Evolutionary conservation across 768 basidiomycete species (phyloP).

Genomic region (Xerocomellus chrysenteron): DNA sequence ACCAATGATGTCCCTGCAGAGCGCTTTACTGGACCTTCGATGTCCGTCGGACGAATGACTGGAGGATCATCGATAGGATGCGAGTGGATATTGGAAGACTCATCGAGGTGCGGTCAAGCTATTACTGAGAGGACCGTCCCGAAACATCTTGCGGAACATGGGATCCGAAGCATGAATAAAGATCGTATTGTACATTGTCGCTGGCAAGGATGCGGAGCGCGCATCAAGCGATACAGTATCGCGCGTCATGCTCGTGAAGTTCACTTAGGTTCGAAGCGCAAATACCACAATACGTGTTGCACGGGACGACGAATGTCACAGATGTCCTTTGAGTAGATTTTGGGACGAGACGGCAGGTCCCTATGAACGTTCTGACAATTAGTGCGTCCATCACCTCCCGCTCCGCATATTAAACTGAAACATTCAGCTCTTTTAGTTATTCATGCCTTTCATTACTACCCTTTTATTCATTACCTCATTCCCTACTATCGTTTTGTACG

Average conservation of each 20-base stretch:
- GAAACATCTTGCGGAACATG: slow-evolving; percentile 15
- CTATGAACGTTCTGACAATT: background rate
- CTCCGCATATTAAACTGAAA: background rate
- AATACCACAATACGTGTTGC: background rate
- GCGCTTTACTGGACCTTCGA: background rate
- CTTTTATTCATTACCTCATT: background rate
- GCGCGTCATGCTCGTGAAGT: slow-evolving; percentile 16
- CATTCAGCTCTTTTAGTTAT: background rate
- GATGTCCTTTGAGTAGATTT: background rate
- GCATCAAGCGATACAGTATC: slow-evolving; percentile 4
- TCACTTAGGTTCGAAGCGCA: slow-evolving; percentile 15
- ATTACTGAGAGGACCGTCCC: background rate
- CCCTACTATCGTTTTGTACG: background rate
- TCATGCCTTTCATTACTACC: background rate
- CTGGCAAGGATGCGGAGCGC: slow-evolving; percentile 4
- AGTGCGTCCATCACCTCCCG: background rate
- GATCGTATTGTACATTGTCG: background rate
- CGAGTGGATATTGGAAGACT: background rate
- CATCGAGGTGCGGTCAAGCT: background rate
- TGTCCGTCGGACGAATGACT: background rate
- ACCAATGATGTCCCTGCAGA: no score
- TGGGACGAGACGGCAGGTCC: background rate
- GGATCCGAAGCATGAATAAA: slow-evolving; percentile 5
- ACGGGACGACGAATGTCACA: background rate
- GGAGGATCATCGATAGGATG: background rate